Base-by-base conservation (phyloP, 192 early-diverging fungal species). In the Helicostylum pulchrum region DNA sequence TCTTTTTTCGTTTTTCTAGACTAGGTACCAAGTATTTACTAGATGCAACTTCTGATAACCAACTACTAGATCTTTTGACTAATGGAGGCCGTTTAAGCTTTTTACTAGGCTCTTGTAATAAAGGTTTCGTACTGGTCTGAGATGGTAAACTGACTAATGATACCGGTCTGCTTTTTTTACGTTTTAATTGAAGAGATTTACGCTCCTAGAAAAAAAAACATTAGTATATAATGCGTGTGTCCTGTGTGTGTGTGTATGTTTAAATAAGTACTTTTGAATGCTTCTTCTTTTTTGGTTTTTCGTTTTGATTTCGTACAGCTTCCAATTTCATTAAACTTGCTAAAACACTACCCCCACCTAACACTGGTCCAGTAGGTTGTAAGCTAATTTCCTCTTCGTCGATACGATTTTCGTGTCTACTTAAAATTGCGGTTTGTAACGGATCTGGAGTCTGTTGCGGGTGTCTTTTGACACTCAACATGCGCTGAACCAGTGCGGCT, bases 251-350 rank as follows among this genome's bases (percentile, higher is more conserved):
- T 39, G 5, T 39, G 9, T 39, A 39, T 39, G 6, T 39, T 19
- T 48, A 48, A 48, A 19, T 12, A 48, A 15, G 8, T 48, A 19
- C 46, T 58, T 65, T 65, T 54, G 42, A 51, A 31, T 55, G 30
- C 23, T 59, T 19, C 14, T 48, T 59, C 20, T 59, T 59, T 43
- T 59, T 53, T 2, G 44, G 7, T 2, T 19, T 52, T 3, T 59
- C 36, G 2, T 26, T 26, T 15, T 52, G 21, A 19, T 19, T 44
- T 43, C 57, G 32, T 4, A 14, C 55, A 11, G 72, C 48, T 53
- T 74, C 72, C 3, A 74, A 59, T 36, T 74, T 74, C 63, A 74
- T 65, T 11, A 74, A 53, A 12, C 53, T 46, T 14, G 72, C 42
- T 10, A 74, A 47, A 0, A 74, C 72, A 62, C 72, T 62, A 11